Conservation (phyloP, 805 yeast species). For the Wickerhamiella siamensis region DNA sequence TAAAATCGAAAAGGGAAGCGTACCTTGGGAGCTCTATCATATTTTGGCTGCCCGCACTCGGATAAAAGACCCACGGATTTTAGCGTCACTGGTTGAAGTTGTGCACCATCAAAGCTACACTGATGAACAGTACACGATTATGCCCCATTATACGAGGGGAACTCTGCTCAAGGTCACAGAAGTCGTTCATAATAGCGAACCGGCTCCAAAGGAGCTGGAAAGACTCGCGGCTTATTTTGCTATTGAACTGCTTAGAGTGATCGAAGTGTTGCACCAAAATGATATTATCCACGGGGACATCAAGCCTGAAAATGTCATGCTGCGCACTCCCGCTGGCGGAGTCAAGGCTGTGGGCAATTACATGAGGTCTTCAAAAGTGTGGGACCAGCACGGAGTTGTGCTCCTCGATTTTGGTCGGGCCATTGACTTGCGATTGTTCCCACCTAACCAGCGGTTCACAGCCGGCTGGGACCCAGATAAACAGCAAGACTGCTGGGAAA, state of each 20-base stretch:
- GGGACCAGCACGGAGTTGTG: constrained; percentile 41
- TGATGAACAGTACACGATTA: constrained; percentile 55
- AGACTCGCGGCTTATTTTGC: constrained; percentile 46
- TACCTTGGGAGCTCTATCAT: constrained; percentile 72
- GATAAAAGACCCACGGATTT: constrained; percentile 11
- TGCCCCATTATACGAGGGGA: constrained; percentile 57
- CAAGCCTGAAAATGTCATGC: constrained; percentile 77
- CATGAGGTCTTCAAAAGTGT: constrained; percentile 15
- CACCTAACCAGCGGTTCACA: constrained; percentile 36
- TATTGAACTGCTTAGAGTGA: constrained; percentile 43
- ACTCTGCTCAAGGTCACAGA: constrained; percentile 38
- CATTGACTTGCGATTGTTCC: constrained; percentile 50
- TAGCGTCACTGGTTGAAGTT: constrained; percentile 35
- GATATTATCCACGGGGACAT: constrained; percentile 75
- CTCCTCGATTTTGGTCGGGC: constrained; percentile 75
- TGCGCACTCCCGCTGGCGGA: constrained; percentile 31
- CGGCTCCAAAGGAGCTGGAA: constrained; percentile 35
- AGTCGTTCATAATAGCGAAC: constrained; percentile 11
- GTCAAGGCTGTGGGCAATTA: constrained; percentile 19
- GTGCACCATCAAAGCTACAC: constrained; percentile 38
- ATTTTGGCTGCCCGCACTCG: constrained; percentile 41
- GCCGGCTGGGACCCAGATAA: constrained; percentile 44
- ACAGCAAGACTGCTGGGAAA: constrained; percentile 58
- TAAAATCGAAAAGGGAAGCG: constrained; percentile 56
- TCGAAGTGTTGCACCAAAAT: constrained; percentile 46